Percentiles rank a stretch among this genome's conserved stretches.
Evolutionary conservation across 2,329 filamentous ascomycete species (phyloP).

Genomic region (Mycogone perniciosa): DNA sequence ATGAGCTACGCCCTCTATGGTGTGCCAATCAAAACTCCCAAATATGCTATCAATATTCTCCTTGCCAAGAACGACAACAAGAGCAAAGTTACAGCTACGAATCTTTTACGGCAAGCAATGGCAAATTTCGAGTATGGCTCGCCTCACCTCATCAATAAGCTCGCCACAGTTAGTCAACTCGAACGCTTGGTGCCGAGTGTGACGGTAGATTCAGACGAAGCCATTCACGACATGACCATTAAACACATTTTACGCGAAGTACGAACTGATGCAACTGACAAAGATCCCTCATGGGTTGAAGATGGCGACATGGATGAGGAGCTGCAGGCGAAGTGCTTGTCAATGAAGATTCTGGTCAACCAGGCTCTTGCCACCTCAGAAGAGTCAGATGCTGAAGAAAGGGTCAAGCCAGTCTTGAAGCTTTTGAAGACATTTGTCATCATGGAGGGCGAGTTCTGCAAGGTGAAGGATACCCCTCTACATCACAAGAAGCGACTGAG

Average conservation of each 20-base stretch:
- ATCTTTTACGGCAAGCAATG: conserved; percentile 70
- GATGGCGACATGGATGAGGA: conserved; percentile 69
- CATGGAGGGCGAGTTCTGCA: conserved; percentile 72
- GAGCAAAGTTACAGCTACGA: conserved; percentile 73
- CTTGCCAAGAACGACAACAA: conserved; percentile 69
- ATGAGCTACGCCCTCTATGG: conserved; percentile 79
- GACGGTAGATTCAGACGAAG: conserved; percentile 65
- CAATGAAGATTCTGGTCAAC: conserved; percentile 81
- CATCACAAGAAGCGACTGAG: conserved; percentile 76
- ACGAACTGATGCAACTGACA: conserved; percentile 52
- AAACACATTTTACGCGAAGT: conserved; percentile 67
- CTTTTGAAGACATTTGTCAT: conserved; percentile 71
- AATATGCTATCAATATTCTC: conserved; percentile 88
- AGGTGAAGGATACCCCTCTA: conserved; percentile 66
- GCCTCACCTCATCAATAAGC: conserved; percentile 67
- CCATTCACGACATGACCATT: conserved; percentile 72
- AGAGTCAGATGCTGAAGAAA: conserved; percentile 46
- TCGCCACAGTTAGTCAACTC: conserved; percentile 67
- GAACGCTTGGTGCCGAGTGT: conserved; percentile 68
- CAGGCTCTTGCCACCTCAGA: conserved; percentile 60
- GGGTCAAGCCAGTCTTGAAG: conserved; percentile 65
- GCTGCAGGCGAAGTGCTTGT: conserved; percentile 74
- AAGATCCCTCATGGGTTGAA: conserved; percentile 59
- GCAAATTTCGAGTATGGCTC: conserved; percentile 68
- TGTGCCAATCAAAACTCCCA: conserved; percentile 73